phyloP scores from a whole-genome alignment of 495 filamentous ascomycete species.

The Ramalina peruviana region DNA sequence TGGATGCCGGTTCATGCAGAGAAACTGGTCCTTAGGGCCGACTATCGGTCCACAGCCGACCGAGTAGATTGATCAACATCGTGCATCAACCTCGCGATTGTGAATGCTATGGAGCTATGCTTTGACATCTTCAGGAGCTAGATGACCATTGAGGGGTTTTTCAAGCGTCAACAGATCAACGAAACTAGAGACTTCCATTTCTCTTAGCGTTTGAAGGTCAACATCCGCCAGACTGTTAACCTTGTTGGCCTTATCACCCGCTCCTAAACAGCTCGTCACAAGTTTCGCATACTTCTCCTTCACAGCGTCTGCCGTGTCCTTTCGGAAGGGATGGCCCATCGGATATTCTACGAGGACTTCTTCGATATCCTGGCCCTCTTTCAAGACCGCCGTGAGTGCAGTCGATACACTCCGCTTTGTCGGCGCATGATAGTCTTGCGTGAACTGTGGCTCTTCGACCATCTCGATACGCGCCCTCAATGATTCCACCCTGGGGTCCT shows the following conservation, averaged over 20 bases:
- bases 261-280: slow-evolving; percentile 47
- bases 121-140: no score
- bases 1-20: no score
- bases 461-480: slow-evolving; percentile 24
- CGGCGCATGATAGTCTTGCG: slow-evolving; percentile 24
- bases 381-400: slow-evolving; percentile 18
- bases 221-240: slow-evolving; percentile 20
- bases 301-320: slow-evolving; percentile 64
- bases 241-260: slow-evolving; percentile 45
- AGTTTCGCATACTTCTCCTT: slow-evolving; percentile 68
- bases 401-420: slow-evolving; percentile 17
- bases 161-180: slow-evolving; percentile 2
- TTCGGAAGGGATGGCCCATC: slow-evolving; percentile 58
- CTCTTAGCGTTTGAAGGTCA: neutral
- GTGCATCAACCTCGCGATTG: no score
- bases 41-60: no score
- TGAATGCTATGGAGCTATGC: no score
- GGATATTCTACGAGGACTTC: slow-evolving; percentile 79
- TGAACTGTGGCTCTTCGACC: slow-evolving; percentile 19
- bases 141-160: no score
- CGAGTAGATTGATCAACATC: no score
- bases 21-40: no score
- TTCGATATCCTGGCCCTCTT: slow-evolving; percentile 34
- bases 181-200: neutral
- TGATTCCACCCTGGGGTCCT: slow-evolving; percentile 11